Evolutionary conservation across 2,329 filamentous ascomycete genomes (phyloP), one percentile per base, ranked within the genome.

Genomic region (Fusarium nelsonii): DNA sequence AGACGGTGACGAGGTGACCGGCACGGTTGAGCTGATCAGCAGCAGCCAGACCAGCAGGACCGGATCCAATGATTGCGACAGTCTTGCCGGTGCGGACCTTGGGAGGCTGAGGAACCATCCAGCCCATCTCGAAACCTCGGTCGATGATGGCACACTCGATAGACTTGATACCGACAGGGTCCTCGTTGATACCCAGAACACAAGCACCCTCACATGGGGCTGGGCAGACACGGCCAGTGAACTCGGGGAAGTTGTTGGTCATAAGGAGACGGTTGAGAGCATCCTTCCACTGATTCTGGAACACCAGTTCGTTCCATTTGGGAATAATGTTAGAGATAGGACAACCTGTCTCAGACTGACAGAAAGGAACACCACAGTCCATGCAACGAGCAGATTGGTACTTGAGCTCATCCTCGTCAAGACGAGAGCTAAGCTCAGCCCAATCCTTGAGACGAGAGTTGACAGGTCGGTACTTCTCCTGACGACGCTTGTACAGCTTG

Each of bases 161-260:
- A 0, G 93, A 97, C 85, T 98, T 98, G 86, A 98, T 98, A 71
- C 95, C 95, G 39, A 98, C 95, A 6, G 95, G 94, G 73, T 97
- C 94, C 78, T 97, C 94, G 76, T 97, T 97, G 82, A 98, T 98
- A 48, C 95, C 95, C 45, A 98, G 87, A 63, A 97, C 95, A 77
- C 95, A 98, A 62, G 95, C 94, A 80, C 95, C 95, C 81, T 98
- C 95, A 75, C 95, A 98, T 80, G 95, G 95, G 76, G 95, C 95
- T 62, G 95, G 95, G 81, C 95, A 98, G 62, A 97, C 95, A 84
- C 95, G 94, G 58, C 95, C 95, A 73, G 95, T 98, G 80, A 97
- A 97, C 78, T 98, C 95, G 6, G 95, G 95, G 86, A 98, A 97
- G 83, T 97, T 97, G 85, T 98, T 97, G 71, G 95, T 97, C 92